Evolutionary conservation across 164 flowering plant genomes (phyloP).

Genomic region (Chloranthus sessilifolius): DNA sequence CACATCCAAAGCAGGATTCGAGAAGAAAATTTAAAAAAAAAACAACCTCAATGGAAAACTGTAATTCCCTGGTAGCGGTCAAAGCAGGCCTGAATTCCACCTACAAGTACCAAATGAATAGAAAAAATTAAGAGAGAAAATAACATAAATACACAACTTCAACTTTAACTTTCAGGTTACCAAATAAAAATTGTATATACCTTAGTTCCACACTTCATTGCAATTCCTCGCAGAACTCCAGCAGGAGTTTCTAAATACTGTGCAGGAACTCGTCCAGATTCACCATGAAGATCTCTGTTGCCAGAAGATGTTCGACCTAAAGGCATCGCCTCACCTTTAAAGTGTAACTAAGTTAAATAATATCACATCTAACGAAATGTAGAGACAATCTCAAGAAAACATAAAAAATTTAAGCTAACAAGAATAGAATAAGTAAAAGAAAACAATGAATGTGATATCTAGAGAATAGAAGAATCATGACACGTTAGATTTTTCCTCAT

Average conservation of each 20-base stretch:
- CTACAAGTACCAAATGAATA: conserved; percentile 34
- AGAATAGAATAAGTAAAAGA: too few relatives aligned
- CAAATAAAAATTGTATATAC: conserved; percentile 23
- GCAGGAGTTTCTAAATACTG: conserved; percentile 43
- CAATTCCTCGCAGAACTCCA: conserved; percentile 71
- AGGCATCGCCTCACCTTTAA: conserved; percentile 57
- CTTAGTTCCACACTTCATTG: conserved; percentile 80
- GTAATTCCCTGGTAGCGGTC: conserved; percentile 56
- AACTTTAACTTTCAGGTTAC: neutral
- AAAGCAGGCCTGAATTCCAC: conserved; percentile 69
- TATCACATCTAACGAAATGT: neutral
- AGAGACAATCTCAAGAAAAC: neutral
- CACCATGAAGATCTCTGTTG: conserved; percentile 46
- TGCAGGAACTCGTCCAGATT: conserved; percentile 41
- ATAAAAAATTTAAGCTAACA: too few relatives aligned
- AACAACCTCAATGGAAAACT: conserved; percentile 77
- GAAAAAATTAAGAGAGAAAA: conserved; percentile 5
- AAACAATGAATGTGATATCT: too few relatives aligned
- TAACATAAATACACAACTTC: neutral
- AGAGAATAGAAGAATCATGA: too few relatives aligned
- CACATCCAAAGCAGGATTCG: too few relatives aligned
- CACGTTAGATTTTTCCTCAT: too few relatives aligned
- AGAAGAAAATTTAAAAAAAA: too few relatives aligned
- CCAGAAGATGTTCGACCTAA: conserved; percentile 44
- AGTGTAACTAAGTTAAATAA: neutral